Evolutionary conservation across 495 filamentous ascomycete species (phyloP), one percentile per base, ranked within the genome.

Genomic region (Collariella sp.): DNA sequence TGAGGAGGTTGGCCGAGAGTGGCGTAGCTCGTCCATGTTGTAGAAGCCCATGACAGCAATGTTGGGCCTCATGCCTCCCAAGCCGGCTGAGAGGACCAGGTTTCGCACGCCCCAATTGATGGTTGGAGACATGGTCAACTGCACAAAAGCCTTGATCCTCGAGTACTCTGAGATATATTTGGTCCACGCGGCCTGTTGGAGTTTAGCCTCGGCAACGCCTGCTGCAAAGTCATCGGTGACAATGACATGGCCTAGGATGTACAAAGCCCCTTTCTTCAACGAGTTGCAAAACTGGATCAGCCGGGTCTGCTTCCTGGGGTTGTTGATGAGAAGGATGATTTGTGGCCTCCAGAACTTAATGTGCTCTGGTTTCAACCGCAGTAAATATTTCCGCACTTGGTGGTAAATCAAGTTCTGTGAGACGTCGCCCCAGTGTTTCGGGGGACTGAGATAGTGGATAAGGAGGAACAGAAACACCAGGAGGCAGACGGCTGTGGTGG

Each of bases 241-340:
- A 50, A 95, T 85, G 10, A 94, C 86, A 67, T 95, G 89, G 5
- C 88, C 89, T 3, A 95, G 74, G 9, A 95, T 85, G 70, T 90
- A 95, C 13, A 95, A 66, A 0, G 83, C 83, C 10, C 89, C 89
- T 63, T 95, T 95, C 65, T 95, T 95, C 64, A 95, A 70, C 0
- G 88, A 88, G 65, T 94, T 95, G 70, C 89, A 94, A 59, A 95
- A 95, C 41, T 91, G 88, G 7, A 95, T 88, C 53, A 95, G 78
- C 38, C 84, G 85, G 36, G 84, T 86, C 57, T 89, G 85, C 16
- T 76, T 77, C 9, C 89, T 78, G 10, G 90, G 82, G 55, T 90
- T 84, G 63, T 88, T 93, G 55, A 94, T 83, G 43, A 95, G 83
- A 0, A 95, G 75, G 39, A 95, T 75, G 51, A 95, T 91, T 56